Evolutionary conservation across 768 basidiomycete species (phyloP).

Genomic region (Dioszegia aurantiaca): DNA sequence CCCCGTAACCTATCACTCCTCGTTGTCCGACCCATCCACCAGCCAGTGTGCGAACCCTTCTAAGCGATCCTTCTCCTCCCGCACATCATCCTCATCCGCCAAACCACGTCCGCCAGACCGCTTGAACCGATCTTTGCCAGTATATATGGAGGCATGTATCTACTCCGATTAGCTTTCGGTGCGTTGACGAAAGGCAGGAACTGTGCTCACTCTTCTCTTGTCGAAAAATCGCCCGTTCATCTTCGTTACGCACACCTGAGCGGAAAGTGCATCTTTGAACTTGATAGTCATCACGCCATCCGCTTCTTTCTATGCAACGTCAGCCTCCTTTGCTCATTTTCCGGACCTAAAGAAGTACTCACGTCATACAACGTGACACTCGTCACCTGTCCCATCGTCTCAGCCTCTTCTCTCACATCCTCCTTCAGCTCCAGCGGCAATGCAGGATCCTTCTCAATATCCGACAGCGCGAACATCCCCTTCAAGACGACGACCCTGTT

Average conservation of each 20-base stretch:
- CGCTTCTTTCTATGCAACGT: slow-evolving; percentile 67
- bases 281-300: slow-evolving; percentile 96
- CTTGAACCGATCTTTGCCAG: slow-evolving; percentile 75
- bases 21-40: slow-evolving; percentile 55
- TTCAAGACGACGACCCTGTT: slow-evolving; percentile 77
- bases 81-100: slow-evolving; percentile 57
- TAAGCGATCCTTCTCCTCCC: slow-evolving; percentile 74
- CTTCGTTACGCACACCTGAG: slow-evolving; percentile 91
- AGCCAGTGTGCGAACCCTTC: slow-evolving; percentile 88
- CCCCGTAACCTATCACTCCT: too few species aligned
- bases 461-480: slow-evolving; percentile 83
- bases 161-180: slow-evolving; percentile 6
- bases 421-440: slow-evolving; percentile 24
- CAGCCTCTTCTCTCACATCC: slow-evolving; percentile 53
- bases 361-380: slow-evolving; percentile 95
- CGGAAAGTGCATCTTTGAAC: slow-evolving; percentile 86
- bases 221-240: slow-evolving; percentile 93
- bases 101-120: slow-evolving; percentile 63
- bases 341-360: slow-evolving; percentile 49
- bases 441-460: slow-evolving; percentile 25
- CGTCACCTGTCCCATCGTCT: slow-evolving; percentile 85
- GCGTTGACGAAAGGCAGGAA: background rate
- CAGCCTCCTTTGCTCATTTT: background rate
- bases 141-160: slow-evolving; percentile 76
- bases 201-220: slow-evolving; percentile 62